phyloP scores from a whole-genome alignment of 2,329 filamentous ascomycete genomes.

The Calonectria henricotiae region DNA sequence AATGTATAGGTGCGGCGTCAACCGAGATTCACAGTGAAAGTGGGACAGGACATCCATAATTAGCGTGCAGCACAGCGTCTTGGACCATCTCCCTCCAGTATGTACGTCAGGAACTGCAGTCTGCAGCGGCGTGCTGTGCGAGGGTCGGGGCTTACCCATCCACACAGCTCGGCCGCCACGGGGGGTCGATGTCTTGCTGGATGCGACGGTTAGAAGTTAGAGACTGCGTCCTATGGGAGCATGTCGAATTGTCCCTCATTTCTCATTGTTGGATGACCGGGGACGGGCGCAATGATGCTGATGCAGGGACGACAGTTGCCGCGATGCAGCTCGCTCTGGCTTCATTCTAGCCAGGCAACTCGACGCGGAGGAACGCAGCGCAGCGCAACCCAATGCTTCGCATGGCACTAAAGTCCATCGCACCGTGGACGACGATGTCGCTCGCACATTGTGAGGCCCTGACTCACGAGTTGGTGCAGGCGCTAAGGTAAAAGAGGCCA shows the following conservation, averaged over 20 bases:
- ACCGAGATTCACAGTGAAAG: conserved; percentile 30
- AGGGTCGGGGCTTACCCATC: conserved; percentile 32
- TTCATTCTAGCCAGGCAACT: not conserved
- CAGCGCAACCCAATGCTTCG: conserved; percentile 15
- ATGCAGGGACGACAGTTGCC: conserved; percentile 25
- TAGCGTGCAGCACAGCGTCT: conserved; percentile 21
- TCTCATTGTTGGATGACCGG: conserved; percentile 10
- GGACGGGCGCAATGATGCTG: conserved; percentile 15
- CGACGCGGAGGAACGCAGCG: not conserved
- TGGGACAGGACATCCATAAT: conserved; percentile 19
- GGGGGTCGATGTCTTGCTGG: conserved; percentile 29
- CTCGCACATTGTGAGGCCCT: conserved; percentile 42
- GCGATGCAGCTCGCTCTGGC: conserved; percentile 15
- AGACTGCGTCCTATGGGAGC: conserved; percentile 20
- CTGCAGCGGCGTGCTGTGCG: conserved; percentile 21
- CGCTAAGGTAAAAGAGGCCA: conserved; percentile 46
- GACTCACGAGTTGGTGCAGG: conserved; percentile 38
- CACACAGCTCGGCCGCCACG: conserved; percentile 27
- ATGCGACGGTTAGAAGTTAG: conserved; percentile 23
- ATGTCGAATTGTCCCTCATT: conserved; percentile 18
- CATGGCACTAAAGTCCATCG: conserved; percentile 22
- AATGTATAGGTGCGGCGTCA: conserved; percentile 28
- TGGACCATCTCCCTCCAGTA: conserved; percentile 10
- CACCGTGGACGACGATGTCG: conserved; percentile 27
- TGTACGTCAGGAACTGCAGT: conserved; percentile 30